Conservation (phyloP, 768 basidiomycete genomes). For the Lactarius akahatsu region DNA sequence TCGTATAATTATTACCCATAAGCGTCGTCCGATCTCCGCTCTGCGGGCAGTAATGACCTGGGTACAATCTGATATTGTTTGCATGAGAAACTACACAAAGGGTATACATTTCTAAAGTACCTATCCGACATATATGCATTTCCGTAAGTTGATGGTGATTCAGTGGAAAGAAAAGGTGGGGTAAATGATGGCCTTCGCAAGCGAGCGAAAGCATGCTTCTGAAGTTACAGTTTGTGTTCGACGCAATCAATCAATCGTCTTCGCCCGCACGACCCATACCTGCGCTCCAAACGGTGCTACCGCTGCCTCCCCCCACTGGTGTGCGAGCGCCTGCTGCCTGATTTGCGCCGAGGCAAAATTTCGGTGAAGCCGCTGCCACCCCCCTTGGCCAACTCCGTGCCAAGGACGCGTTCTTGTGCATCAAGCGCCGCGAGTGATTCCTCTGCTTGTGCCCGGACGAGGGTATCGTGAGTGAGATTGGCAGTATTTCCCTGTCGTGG, state of each 20-base stretch:
- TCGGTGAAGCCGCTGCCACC: constrained; percentile 77
- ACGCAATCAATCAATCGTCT: constrained; percentile 34
- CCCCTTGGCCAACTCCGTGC: constrained; percentile 76
- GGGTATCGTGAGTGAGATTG: constrained; percentile 68
- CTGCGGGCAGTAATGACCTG: constrained; percentile 1
- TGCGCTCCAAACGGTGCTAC: constrained; percentile 85
- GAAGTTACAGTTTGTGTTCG: constrained; percentile 6
- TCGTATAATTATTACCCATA: background rate
- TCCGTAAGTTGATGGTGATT: constrained; percentile 15
- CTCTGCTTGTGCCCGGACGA: constrained; percentile 78
- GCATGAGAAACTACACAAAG: constrained; percentile 23
- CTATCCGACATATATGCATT: constrained; percentile 21
- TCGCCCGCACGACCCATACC: constrained; percentile 67
- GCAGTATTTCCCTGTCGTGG: constrained; percentile 33
- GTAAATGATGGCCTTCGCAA: constrained; percentile 21
- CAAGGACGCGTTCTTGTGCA: constrained; percentile 69
- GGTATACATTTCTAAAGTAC: constrained; percentile 26
- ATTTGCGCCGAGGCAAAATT: constrained; percentile 49
- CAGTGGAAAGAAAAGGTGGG: constrained; percentile 21
- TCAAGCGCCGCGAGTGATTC: constrained; percentile 76
- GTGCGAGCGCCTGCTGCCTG: constrained; percentile 57
- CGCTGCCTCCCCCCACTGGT: constrained; percentile 65
- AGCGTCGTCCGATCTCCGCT: constrained; percentile 1
- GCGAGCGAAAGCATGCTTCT: background rate
- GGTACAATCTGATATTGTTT: constrained; percentile 5